Percentiles rank a stretch among this genome's conserved stretches.
These are phyloP conservation scores for Dryas octopetala DNA, from an alignment of 306 rosid species.

Conservation along the genomic window DNA sequence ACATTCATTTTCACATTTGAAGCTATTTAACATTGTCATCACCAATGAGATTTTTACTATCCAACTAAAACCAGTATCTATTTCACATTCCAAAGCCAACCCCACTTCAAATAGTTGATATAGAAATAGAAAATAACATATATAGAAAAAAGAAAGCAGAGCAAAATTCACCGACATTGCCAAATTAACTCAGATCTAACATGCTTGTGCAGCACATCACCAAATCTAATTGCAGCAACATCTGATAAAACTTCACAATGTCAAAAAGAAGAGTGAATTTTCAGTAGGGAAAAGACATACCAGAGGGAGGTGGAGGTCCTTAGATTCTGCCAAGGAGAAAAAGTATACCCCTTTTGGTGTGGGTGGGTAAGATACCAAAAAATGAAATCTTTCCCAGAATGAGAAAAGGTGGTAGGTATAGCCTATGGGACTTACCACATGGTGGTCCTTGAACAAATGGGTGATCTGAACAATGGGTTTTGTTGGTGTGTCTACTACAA, in stretches of 20 bases:
- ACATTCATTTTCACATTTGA: background rate
- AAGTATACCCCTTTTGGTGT: background rate
- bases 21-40: background rate
- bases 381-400: background rate
- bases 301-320: slow-evolving; percentile 28
- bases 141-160: background rate
- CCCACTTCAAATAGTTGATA: slow-evolving; percentile 11
- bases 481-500: background rate
- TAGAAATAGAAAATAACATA: background rate
- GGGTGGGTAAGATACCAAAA: slow-evolving; percentile 12
- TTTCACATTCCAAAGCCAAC: slow-evolving; percentile 11
- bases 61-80: background rate
- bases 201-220: background rate
- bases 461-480: slow-evolving; percentile 1
- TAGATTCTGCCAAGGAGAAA: slow-evolving; percentile 28
- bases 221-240: slow-evolving; percentile 10
- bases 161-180: background rate
- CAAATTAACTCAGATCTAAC: slow-evolving; percentile 41
- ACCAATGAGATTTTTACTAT: background rate
- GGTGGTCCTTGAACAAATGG: background rate
- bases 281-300: slow-evolving; percentile 25
- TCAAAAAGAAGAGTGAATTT: background rate
- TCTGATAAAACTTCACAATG: background rate
- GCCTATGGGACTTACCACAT: background rate
- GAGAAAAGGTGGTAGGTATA: background rate